Conservation (phyloP, 148 eudicot species). For the Fagopyrum tataricum region DNA sequence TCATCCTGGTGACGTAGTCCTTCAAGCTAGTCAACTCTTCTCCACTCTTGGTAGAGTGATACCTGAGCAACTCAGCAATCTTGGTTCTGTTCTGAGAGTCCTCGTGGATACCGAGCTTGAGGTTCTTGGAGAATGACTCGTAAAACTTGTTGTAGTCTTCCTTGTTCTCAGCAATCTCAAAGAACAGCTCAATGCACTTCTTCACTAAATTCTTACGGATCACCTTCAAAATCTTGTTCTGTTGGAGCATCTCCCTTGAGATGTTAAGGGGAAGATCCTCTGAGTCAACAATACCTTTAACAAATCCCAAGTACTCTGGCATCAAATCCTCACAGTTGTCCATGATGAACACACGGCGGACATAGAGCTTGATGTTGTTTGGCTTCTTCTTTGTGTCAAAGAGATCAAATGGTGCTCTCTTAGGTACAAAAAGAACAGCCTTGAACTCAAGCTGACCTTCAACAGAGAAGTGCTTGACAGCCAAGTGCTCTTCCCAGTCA, state of each 20-base stretch:
- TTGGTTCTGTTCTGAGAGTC: slow-evolving; percentile 65
- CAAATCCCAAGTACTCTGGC: slow-evolving; percentile 75
- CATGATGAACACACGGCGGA: slow-evolving; percentile 81
- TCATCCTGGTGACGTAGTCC: slow-evolving; percentile 84
- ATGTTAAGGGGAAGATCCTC: slow-evolving; percentile 84
- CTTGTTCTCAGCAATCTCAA: slow-evolving; percentile 89
- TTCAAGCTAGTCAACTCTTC: slow-evolving; percentile 82
- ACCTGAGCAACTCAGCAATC: slow-evolving; percentile 69
- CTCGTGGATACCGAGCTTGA: slow-evolving; percentile 81
- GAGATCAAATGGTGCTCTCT: slow-evolving; percentile 89
- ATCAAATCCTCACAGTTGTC: slow-evolving; percentile 87
- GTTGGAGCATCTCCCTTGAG: slow-evolving; percentile 70
- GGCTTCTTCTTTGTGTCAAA: slow-evolving; percentile 78
- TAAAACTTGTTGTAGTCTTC: slow-evolving; percentile 76
- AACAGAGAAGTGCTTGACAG: slow-evolving; percentile 85
- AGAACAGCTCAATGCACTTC: slow-evolving; percentile 81
- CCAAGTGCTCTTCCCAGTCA: slow-evolving; percentile 80
- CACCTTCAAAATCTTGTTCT: slow-evolving; percentile 86
- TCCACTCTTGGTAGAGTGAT: slow-evolving; percentile 89
- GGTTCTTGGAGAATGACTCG: slow-evolving; percentile 77
- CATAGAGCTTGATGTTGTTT: slow-evolving; percentile 85
- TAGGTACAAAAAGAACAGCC: slow-evolving; percentile 79
- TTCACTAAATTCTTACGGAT: slow-evolving; percentile 78
- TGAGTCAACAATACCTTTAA: slow-evolving; percentile 83
- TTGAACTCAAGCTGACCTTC: slow-evolving; percentile 88